Evolutionary conservation across 257 asterid species (phyloP).

Genomic region (Henckelia pumila): DNA sequence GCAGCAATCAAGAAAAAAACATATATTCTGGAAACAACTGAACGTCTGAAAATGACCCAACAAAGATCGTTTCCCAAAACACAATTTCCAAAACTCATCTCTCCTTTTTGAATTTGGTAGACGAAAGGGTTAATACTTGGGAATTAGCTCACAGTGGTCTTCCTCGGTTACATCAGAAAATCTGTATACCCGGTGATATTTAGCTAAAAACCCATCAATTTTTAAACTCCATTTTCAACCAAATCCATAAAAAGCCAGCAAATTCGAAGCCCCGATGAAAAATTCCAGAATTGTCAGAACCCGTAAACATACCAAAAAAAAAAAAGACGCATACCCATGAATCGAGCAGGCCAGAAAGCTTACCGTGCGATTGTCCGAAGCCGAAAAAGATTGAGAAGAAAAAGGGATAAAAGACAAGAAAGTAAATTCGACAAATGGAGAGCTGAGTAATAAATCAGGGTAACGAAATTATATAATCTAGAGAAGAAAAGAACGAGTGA

Average conservation of each 20-base stretch:
- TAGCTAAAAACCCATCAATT: slow-evolving; percentile 7
- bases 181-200: neutral
- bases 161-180: neutral
- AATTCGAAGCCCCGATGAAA: neutral
- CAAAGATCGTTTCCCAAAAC: neutral
- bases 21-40: neutral
- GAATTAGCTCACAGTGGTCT: neutral
- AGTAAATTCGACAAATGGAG: neutral
- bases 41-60: neutral
- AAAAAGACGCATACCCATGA: neutral
- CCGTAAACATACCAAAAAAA: too few species aligned
- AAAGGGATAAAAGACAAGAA: neutral
- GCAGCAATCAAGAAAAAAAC: neutral
- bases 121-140: neutral
- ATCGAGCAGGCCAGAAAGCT: neutral
- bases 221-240: neutral
- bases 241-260: neutral
- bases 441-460: neutral
- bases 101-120: neutral
- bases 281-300: neutral
- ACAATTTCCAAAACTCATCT: neutral
- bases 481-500: neutral
- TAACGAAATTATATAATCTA: neutral
- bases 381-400: neutral
- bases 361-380: neutral